Base-by-base conservation (phyloP, 2,329 filamentous ascomycete genomes). In the Talaromyces piceae region DNA sequence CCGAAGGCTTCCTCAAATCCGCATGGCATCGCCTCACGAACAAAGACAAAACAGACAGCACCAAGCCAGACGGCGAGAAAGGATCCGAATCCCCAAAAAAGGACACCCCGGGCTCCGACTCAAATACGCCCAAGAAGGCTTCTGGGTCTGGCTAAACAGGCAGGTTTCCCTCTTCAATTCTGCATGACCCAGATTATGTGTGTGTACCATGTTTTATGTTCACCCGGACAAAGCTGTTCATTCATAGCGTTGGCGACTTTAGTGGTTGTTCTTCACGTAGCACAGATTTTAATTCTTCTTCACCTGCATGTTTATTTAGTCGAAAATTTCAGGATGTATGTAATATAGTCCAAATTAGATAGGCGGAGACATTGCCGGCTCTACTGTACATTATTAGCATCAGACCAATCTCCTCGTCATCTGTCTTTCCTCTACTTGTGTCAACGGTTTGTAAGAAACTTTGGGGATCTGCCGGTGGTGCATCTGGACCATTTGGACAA, bases 11-110 rank as follows among this genome's bases (percentile, higher is more conserved):
- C 64, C 73, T 97, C 54, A 96, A 93, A 74, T 89, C 85, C 39
- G 83, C 94, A 57, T 97, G 91, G 91, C 88, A 96, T 66, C 90
- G 84, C 58, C 71, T 97, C 50, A 95, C 87, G n/a, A 88, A 89
- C 61, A 82, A 52, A 31, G 33, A 47, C 93, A 52, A 57, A 63
- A 62, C 51, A 47, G 46, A 16, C 60, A 60, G 28, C 51, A 51
- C 57, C 16, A 43, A 25, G 20, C 7, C 33, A 20, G 33, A 37
- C 16, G n/a, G 30, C 37, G 23, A 43, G 4, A 43, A 43, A 25
- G 20, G 11, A 25, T 9, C 39, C 22, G 39, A 43, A 25, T 11
- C 4, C 11, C 62, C 68, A 45, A 58, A 61, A n/a, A 57, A 58
- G 41, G 51, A 53, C 6, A 51, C 41, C 30, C 49, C 59, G n/a